Percentiles rank a stretch among this genome's conserved stretches.
Conservation (phyloP, 805 yeast species). For the Kregervanrija pseudodelftensis region DNA sequence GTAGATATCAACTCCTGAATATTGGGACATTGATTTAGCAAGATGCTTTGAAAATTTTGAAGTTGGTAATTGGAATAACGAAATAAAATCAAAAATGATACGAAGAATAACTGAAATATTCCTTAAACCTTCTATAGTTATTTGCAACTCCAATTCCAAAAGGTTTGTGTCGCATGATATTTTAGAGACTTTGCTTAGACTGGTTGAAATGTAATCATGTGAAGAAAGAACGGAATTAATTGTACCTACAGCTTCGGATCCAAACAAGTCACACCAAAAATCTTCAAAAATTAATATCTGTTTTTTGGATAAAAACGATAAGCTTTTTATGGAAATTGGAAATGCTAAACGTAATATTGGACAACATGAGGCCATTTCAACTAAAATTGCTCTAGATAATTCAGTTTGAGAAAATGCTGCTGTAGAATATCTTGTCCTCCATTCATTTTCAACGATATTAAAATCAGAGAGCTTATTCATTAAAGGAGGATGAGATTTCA, state of each 20-base stretch:
- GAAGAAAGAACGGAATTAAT: constrained; percentile 34
- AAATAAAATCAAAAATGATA: constrained; percentile 28
- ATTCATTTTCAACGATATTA: constrained; percentile 7
- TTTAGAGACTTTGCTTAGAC: constrained; percentile 31
- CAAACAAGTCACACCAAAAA: constrained; percentile 52
- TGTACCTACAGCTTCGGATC: constrained; percentile 53
- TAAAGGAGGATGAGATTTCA: background rate
- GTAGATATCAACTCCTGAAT: constrained; percentile 38
- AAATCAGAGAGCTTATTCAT: background rate
- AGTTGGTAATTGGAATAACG: constrained; percentile 8
- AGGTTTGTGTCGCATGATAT: constrained; percentile 13
- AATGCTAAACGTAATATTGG: constrained; percentile 40
- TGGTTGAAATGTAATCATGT: constrained; percentile 29
- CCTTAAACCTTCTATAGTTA: constrained; percentile 41
- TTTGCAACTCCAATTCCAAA: constrained; percentile 42
- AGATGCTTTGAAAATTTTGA: constrained; percentile 19
- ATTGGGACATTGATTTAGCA: constrained; percentile 39
- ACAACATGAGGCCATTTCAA: constrained; percentile 26
- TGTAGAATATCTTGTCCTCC: constrained; percentile 19
- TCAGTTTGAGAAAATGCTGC: constrained; percentile 18
- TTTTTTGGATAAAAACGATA: constrained; percentile 9
- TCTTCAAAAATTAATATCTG: constrained; percentile 27
- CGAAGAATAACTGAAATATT: constrained; percentile 29
- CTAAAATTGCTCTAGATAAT: constrained; percentile 27
- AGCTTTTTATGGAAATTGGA: constrained; percentile 12